These are phyloP conservation scores for Wickerhamiella azymoides DNA, from an alignment of 805 yeast species.

Conservation along the genomic window DNA sequence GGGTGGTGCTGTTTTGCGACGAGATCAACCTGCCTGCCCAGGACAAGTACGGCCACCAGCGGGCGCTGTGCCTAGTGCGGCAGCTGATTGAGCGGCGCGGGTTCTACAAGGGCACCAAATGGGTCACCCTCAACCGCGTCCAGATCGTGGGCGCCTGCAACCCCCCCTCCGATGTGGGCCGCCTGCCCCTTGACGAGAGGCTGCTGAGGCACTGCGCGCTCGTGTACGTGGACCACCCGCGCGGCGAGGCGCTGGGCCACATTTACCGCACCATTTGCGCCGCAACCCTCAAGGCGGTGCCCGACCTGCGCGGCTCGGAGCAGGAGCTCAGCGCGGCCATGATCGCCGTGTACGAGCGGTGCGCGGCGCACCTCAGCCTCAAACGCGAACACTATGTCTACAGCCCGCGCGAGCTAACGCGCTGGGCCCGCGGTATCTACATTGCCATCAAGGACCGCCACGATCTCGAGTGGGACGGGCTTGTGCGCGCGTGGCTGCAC, in stretches of 20 bases:
- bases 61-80: conserved; percentile 55
- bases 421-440: conserved; percentile 72
- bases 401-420: conserved; percentile 81
- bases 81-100: conserved; percentile 63
- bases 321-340: conserved; percentile 46
- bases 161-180: conserved; percentile 70
- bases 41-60: conserved; percentile 64
- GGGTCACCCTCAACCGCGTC: conserved; percentile 52
- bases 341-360: conserved; percentile 42
- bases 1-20: conserved; percentile 80
- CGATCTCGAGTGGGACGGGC: conserved; percentile 28
- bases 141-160: conserved; percentile 95
- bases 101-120: conserved; percentile 56
- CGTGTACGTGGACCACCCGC: conserved; percentile 71
- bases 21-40: conserved; percentile 71
- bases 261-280: conserved; percentile 49
- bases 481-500: conserved; percentile 62
- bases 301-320: conserved; percentile 43
- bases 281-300: conserved; percentile 47
- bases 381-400: conserved; percentile 51
- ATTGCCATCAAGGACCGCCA: conserved; percentile 33
- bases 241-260: conserved; percentile 40
- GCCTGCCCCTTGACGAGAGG: conserved; percentile 42
- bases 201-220: conserved; percentile 55
- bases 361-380: conserved; percentile 29